Evolutionary conservation across 176 grass and related monocot genomes (phyloP).

Genomic region (Oryza punctata): DNA sequence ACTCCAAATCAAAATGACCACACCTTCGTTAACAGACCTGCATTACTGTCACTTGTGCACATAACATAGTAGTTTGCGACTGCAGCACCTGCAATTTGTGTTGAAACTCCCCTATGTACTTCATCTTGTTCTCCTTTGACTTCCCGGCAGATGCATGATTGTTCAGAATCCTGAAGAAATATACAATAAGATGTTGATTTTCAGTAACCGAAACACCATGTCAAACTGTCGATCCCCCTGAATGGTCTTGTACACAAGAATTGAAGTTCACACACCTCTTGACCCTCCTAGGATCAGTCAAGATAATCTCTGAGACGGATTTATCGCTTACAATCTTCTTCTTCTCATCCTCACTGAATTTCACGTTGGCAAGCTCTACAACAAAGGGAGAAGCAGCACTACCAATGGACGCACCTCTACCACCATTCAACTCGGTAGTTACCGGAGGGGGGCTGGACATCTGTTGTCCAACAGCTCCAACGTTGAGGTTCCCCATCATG

Average conservation of each 20-base stretch:
- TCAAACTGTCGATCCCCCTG: no score
- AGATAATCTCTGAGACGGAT: constrained; percentile 32
- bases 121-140: constrained; percentile 38
- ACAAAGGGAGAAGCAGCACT: not conserved
- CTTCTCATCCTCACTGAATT: constrained; percentile 43
- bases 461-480: constrained; percentile 45
- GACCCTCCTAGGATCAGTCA: constrained; percentile 57
- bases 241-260: no score
- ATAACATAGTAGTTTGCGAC: constrained; percentile 33
- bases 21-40: constrained; percentile 41
- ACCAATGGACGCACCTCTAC: constrained; percentile 14
- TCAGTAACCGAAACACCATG: no score
- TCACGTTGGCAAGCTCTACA: constrained; percentile 38
- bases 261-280: constrained; percentile 37
- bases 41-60: constrained; percentile 30
- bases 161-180: constrained; percentile 51
- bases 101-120: constrained; percentile 39
- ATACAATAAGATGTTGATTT: not conserved
- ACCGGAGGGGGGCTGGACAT: constrained; percentile 8
- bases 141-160: constrained; percentile 29
- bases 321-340: constrained; percentile 48
- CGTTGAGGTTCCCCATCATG: constrained; percentile 85
- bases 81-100: constrained; percentile 45
- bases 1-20: not conserved
- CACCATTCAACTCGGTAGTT: not conserved